These are phyloP conservation scores for Ophiostoma australiae DNA, from an alignment of 2,329 filamentous ascomycete species.

Conservation along the genomic window DNA sequence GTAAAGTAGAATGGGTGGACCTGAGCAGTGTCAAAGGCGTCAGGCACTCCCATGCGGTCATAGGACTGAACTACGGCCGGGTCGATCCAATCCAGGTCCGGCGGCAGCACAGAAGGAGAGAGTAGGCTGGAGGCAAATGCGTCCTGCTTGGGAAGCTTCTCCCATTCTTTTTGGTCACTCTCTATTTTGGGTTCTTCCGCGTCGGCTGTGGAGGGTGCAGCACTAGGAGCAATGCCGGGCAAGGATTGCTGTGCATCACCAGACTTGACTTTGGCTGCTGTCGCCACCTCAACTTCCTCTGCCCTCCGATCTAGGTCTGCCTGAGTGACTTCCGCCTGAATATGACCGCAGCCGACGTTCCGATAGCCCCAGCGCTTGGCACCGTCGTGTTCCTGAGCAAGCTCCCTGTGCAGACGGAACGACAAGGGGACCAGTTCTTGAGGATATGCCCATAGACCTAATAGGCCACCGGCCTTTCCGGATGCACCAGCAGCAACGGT, in stretches of 20 bases:
- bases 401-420: conserved; percentile 73
- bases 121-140: conserved; percentile 44
- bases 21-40: conserved; percentile 75
- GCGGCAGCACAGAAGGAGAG: conserved; percentile 59
- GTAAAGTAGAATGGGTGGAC: conserved; percentile 93
- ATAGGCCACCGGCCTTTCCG: conserved; percentile 86
- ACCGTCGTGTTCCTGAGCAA: conserved; percentile 80
- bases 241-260: not conserved
- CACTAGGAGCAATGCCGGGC: not conserved
- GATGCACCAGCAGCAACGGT: conserved; percentile 84
- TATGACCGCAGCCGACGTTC: conserved; percentile 65
- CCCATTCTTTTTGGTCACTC: conserved; percentile 45
- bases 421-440: conserved; percentile 76
- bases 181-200: not conserved
- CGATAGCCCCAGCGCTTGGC: conserved; percentile 81
- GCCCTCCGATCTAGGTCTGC: conserved; percentile 22
- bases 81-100: conserved; percentile 81
- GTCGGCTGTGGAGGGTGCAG: not conserved
- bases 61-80: conserved; percentile 62
- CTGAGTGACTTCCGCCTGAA: conserved; percentile 37
- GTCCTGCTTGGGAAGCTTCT: conserved; percentile 59
- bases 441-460: conserved; percentile 91
- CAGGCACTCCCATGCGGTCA: conserved; percentile 69
- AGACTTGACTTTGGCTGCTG: not conserved
- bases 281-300: conserved; percentile 29